Percentiles rank a stretch among this genome's conserved stretches.
Conservation (phyloP, 495 filamentous ascomycete genomes). For the Neurospora sp. region DNA sequence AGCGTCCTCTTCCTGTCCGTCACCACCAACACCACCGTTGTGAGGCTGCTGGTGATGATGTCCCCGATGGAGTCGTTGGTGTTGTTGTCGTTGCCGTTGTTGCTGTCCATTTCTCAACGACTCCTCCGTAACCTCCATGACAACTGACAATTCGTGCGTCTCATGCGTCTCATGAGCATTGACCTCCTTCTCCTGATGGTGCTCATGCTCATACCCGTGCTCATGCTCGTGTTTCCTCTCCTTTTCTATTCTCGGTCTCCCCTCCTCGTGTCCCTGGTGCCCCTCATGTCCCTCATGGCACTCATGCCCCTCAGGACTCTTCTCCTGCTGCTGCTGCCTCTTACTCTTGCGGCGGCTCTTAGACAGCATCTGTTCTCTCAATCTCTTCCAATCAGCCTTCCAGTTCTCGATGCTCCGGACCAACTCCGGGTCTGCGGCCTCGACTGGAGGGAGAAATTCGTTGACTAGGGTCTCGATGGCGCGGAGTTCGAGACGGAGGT, state of each 20-base stretch:
- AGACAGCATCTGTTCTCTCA: slow-evolving; percentile 19
- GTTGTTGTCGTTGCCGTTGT: background rate
- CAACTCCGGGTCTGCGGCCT: slow-evolving; percentile 29
- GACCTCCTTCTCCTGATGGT: background rate
- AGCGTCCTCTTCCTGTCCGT: background rate
- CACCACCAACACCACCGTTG: background rate
- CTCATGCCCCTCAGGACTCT: background rate
- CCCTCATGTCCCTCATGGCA: background rate
- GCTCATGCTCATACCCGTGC: background rate
- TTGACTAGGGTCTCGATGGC: slow-evolving; percentile 42
- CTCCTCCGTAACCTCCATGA: background rate
- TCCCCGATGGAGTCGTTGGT: background rate
- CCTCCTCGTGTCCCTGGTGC: background rate
- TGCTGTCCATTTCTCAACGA: background rate
- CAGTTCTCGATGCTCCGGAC: slow-evolving; percentile 34
- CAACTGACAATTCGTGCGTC: background rate
- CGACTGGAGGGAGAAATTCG: slow-evolving; percentile 27
- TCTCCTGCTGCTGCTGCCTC: background rate
- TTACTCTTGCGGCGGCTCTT: slow-evolving; percentile 5
- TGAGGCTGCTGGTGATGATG: background rate
- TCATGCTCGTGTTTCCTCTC: background rate
- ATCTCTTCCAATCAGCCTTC: slow-evolving; percentile 32
- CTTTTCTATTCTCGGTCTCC: background rate
- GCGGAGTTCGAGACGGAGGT: slow-evolving; percentile 42
- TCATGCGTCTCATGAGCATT: background rate